A percentile compares a stretch with the other conserved stretches of the same genome.
Evolutionary conservation across 1,284 basidiomycete genomes (phyloP).

Genomic region (Cutaneotrichosporon sp.): DNA sequence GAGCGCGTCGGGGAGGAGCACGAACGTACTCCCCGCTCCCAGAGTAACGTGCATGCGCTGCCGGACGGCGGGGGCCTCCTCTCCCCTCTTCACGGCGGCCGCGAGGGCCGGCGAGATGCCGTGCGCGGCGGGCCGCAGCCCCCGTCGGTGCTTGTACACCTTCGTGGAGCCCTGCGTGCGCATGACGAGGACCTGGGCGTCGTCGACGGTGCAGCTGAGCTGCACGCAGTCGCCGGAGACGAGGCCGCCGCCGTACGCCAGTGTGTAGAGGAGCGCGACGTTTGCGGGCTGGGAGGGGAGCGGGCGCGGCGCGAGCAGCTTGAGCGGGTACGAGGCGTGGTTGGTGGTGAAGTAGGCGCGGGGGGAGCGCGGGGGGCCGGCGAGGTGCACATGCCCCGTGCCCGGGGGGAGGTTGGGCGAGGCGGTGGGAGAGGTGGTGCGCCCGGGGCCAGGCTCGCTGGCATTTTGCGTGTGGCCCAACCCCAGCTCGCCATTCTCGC

Average conservation of each 20-base stretch:
- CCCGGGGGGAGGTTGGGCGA: constrained; percentile 28
- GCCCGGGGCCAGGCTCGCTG: too few relatives aligned
- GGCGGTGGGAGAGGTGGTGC: too few relatives aligned
- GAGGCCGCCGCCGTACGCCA: constrained; percentile 91
- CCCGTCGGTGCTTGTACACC: constrained; percentile 76
- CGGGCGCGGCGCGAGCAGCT: constrained; percentile 71
- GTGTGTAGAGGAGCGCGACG: constrained; percentile 72
- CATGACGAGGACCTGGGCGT: constrained; percentile 39
- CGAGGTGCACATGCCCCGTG: constrained; percentile 39
- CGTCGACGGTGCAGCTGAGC: constrained; percentile 65
- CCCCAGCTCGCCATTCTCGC: too few relatives aligned
- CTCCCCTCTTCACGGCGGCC: not conserved
- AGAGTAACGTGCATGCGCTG: constrained; percentile 62
- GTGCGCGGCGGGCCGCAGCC: constrained; percentile 48
- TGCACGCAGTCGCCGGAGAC: constrained; percentile 81
- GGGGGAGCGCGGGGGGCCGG: constrained; percentile 3
- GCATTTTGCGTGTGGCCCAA: too few relatives aligned
- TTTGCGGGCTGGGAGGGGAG: constrained; percentile 50
- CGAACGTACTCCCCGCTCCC: constrained; percentile 60
- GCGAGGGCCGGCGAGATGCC: not conserved
- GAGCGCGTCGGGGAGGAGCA: constrained; percentile 86
- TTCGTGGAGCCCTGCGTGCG: constrained; percentile 81
- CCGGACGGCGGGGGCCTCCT: not conserved
- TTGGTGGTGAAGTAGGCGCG: constrained; percentile 69
- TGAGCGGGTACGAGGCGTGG: constrained; percentile 83